Evolutionary conservation across 2,329 filamentous ascomycete genomes (phyloP).

Genomic region (Arachnopeziza araneosa): DNA sequence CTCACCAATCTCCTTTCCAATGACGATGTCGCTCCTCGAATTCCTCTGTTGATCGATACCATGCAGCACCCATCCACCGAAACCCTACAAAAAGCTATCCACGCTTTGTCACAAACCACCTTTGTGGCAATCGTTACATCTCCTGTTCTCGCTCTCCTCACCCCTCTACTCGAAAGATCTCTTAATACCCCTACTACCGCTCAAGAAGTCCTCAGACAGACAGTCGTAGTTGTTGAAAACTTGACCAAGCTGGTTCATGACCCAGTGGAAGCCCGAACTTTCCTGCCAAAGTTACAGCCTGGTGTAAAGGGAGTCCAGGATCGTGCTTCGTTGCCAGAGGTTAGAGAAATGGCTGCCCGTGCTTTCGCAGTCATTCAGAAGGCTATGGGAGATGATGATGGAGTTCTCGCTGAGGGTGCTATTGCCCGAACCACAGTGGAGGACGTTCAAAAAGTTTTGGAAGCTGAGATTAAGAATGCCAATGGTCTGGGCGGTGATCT

Average conservation of each 20-base stretch:
- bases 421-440: constrained; percentile 63
- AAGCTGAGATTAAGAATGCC: constrained; percentile 68
- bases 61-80: constrained; percentile 92
- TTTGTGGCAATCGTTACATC: constrained; percentile 96
- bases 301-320: constrained; percentile 87
- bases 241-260: constrained; percentile 96
- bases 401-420: constrained; percentile 43
- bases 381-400: constrained; percentile 74
- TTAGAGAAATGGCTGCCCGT: constrained; percentile 80
- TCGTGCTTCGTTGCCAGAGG: constrained; percentile 87
- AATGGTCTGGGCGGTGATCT: constrained; percentile 56
- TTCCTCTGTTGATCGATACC: constrained; percentile 86
- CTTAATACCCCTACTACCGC: constrained; percentile 86
- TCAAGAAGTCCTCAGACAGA: constrained; percentile 92
- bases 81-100: constrained; percentile 90
- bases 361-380: constrained; percentile 85
- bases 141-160: constrained; percentile 88
- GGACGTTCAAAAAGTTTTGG: constrained; percentile 69
- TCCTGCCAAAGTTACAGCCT: constrained; percentile 89
- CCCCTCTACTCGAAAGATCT: constrained; percentile 87
- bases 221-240: constrained; percentile 95
- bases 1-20: constrained; percentile 88
- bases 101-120: constrained; percentile 94
- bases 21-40: constrained; percentile 89
- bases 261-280: constrained; percentile 88